phyloP scores from a whole-genome alignment of 148 eudicot species.

The Rheum nobile region DNA sequence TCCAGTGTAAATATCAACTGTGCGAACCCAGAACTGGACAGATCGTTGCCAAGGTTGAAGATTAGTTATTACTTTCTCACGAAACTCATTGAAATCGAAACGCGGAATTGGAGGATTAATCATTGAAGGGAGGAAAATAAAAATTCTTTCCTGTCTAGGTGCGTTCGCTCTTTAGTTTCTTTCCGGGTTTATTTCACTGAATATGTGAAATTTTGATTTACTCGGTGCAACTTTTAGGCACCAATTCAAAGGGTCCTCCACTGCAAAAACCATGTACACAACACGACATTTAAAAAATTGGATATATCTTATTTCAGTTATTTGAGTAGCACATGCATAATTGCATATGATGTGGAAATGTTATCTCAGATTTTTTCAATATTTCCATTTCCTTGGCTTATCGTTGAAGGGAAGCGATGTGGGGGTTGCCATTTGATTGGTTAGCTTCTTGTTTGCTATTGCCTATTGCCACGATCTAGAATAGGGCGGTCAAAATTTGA shows the following conservation, averaged over 20 bases:
- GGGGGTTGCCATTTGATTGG: background rate
- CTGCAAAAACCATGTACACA: background rate
- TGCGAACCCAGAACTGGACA: constrained; percentile 81
- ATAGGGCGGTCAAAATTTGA: too few species aligned
- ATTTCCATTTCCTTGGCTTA: background rate
- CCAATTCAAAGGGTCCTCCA: background rate
- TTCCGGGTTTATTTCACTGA: background rate
- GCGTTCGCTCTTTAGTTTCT: background rate
- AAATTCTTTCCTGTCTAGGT: background rate
- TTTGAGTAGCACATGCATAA: background rate
- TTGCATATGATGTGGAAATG: background rate
- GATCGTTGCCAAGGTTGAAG: constrained; percentile 77
- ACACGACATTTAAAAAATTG: background rate
- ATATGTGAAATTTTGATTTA: background rate
- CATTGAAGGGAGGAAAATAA: background rate
- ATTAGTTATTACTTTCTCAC: constrained; percentile 40
- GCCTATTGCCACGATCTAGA: background rate
- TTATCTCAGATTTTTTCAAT: background rate
- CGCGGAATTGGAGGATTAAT: constrained; percentile 2
- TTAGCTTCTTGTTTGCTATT: background rate
- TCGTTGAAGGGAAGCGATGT: background rate
- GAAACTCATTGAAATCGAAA: constrained; percentile 51
- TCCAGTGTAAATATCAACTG: constrained; percentile 83
- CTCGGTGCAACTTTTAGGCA: too few species aligned
- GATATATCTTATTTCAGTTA: background rate